Base-by-base conservation (phyloP, 2,329 filamentous ascomycete genomes). In the Aquanectria penicillioides region DNA sequence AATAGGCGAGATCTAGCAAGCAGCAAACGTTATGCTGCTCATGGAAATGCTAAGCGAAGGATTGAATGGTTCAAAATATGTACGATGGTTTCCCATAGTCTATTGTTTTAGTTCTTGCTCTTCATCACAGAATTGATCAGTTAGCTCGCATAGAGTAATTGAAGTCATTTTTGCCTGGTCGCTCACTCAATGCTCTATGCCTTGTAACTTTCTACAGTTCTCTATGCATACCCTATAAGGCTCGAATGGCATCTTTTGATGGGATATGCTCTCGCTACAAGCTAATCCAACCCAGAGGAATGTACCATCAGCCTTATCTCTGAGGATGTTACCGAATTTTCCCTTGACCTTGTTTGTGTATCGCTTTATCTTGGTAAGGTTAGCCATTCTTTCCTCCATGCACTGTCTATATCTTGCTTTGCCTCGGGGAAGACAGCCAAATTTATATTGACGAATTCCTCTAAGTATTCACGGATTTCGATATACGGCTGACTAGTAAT, bases 241-340 rank as follows among this genome's bases (percentile, higher is more conserved):
- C 46, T 47, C 51, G 38, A 20, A 70, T 46, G n/a, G 66, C 67
- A 20, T 70, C 49, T 28, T 65, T 68, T 13, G 63, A 67, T 15
- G 56, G 60, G 22, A 60, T 47, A 13, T 49, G 36, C 13, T 41
- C 15, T 66, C 65, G 31, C 61, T 34, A 31, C 68, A 68, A 8
- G 64, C 67, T 22, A 65, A 60, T 20, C 64, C 65, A 17, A 69
- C 50, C 67, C 66, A 71, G 10, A 70, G 57, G 22, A 70, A 71
- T 11, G 58, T 71, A 6, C 63, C 64, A 37, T 65, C 62, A 9
- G 65, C 63, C 23, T 67, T 71, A 13, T 59, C 48, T 37, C 55
- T 40, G 5, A 71, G 65, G 5, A 66, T 60, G 9, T 60, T 31
- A 6, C 44, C 61, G 11, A 70, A 40, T 25, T 66, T 46, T 1